These are phyloP conservation scores for Paraurostyla sp. DNA, from an alignment of 73 alveolate genomes.

Conservation along the genomic window DNA sequence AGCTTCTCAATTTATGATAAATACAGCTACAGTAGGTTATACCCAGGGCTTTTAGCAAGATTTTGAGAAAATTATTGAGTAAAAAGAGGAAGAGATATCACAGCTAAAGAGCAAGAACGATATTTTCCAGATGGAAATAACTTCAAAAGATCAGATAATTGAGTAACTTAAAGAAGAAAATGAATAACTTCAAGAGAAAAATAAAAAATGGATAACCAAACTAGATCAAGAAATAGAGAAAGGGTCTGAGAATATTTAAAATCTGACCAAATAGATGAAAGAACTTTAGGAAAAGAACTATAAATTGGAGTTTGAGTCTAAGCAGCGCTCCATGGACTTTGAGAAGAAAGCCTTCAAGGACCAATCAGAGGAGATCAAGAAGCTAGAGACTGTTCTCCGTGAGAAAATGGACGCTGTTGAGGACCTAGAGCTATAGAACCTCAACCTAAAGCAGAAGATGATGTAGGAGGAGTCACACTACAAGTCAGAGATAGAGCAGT, in stretches of 20 bases:
- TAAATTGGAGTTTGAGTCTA: background rate
- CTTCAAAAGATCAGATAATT: background rate
- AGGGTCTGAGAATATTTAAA: background rate
- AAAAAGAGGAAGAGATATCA: slow-evolving; percentile 39
- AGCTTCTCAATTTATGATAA: background rate
- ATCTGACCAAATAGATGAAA: slow-evolving; percentile 5
- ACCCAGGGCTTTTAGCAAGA: background rate
- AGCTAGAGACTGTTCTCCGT: background rate
- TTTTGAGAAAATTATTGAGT: background rate
- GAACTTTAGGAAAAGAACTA: slow-evolving; percentile 39
- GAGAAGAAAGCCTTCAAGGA: slow-evolving; percentile 49
- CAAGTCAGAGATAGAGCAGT: background rate
- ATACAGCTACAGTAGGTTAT: background rate
- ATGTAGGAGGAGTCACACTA: background rate
- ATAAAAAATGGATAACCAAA: slow-evolving; percentile 19
- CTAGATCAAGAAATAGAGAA: slow-evolving; percentile 47
- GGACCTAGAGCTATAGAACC: background rate
- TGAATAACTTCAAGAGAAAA: background rate
- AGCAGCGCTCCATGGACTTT: background rate
- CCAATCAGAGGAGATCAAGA: slow-evolving; percentile 10
- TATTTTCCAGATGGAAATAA: background rate
- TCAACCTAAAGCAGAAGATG: background rate
- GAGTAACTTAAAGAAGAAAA: background rate
- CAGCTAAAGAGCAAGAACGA: background rate
- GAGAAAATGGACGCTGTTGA: slow-evolving; percentile 25